Evolutionary conservation across 768 basidiomycete genomes (phyloP).

Genomic region (Leucocoprinus leucothites): DNA sequence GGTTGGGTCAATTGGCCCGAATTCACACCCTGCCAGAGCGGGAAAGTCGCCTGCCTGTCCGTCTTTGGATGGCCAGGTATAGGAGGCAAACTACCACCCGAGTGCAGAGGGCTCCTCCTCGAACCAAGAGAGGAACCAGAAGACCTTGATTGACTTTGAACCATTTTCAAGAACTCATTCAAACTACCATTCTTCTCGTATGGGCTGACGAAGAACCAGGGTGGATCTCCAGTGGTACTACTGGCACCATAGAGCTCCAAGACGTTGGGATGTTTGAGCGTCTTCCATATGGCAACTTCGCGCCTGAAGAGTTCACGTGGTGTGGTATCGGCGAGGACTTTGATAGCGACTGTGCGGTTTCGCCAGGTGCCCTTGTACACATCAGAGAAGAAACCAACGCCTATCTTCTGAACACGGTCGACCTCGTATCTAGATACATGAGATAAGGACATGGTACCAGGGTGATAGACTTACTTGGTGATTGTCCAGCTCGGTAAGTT

Average conservation of each 20-base stretch:
- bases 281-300: slow-evolving; percentile 72
- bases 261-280: slow-evolving; percentile 65
- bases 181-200: slow-evolving; percentile 68
- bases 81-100: neutral
- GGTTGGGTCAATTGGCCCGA: neutral
- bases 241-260: slow-evolving; percentile 80
- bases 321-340: slow-evolving; percentile 62
- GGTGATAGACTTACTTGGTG: slow-evolving; percentile 30
- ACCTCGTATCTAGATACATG: slow-evolving; percentile 44
- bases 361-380: slow-evolving; percentile 80
- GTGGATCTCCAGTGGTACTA: slow-evolving; percentile 57
- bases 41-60: slow-evolving; percentile 5
- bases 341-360: slow-evolving; percentile 63
- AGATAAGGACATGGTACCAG: neutral
- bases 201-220: slow-evolving; percentile 79
- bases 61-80: neutral
- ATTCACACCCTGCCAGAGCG: slow-evolving; percentile 9
- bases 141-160: neutral
- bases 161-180: slow-evolving; percentile 42
- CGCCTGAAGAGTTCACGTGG: slow-evolving; percentile 65
- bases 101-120: slow-evolving; percentile 3
- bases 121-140: neutral
- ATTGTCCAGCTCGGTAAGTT: slow-evolving; percentile 74
- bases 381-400: slow-evolving; percentile 72
- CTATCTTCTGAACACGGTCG: slow-evolving; percentile 65